A percentile compares a stretch with the other conserved stretches of the same genome.
Conservation (phyloP, 345 rosid genomes). For the Alliaria petiolata region DNA sequence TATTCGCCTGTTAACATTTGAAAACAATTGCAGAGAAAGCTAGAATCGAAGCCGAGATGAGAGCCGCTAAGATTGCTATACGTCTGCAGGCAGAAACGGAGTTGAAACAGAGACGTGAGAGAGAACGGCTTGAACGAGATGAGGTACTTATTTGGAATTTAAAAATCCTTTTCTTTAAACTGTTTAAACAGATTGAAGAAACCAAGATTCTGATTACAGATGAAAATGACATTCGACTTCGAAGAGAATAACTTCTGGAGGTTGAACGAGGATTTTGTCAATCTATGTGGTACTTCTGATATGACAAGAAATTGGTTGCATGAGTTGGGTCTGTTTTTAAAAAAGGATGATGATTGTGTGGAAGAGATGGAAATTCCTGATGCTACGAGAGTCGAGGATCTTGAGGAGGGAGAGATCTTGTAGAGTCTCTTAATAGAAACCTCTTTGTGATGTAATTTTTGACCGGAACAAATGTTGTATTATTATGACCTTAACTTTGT, state of each 20-base stretch:
- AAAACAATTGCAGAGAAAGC: slow-evolving; percentile 52
- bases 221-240: slow-evolving; percentile 53
- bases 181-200: neutral
- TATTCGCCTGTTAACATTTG: neutral
- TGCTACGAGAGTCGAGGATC: slow-evolving; percentile 43
- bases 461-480: neutral
- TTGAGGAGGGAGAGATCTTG: slow-evolving; percentile 83
- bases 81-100: slow-evolving; percentile 49
- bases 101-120: slow-evolving; percentile 53
- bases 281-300: slow-evolving; percentile 40
- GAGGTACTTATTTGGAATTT: slow-evolving; percentile 38
- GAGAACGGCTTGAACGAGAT: slow-evolving; percentile 50
- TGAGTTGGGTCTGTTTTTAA: slow-evolving; percentile 61
- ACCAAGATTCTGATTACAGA: slow-evolving; percentile 36
- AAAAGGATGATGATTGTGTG: slow-evolving; percentile 41
- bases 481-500: slow-evolving; percentile 5
- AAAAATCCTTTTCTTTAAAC: neutral
- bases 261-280: slow-evolving; percentile 51
- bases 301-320: neutral
- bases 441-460: slow-evolving; percentile 1
- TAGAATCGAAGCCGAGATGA: slow-evolving; percentile 67
- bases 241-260: slow-evolving; percentile 37
- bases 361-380: slow-evolving; percentile 15
- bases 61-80: slow-evolving; percentile 59
- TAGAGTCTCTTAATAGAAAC: neutral